Base-by-base conservation (phyloP, 805 yeast species). In the Dipodascus geniculatus region DNA sequence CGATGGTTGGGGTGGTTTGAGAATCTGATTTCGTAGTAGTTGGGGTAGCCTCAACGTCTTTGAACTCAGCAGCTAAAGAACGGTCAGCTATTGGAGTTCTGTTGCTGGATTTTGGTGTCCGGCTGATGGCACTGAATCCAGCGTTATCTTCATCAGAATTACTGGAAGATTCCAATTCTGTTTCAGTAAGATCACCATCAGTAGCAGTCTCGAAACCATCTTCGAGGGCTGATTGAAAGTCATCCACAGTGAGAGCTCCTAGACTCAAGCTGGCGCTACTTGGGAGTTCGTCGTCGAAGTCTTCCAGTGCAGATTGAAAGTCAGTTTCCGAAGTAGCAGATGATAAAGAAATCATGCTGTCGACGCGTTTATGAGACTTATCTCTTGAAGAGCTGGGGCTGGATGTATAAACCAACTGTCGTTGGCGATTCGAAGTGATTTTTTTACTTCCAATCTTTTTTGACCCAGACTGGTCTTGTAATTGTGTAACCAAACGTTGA, bases 401-500 rank as follows among this genome's bases (percentile, higher is more conserved):
- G 11, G 44, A 38, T 6, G 44, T n/a, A n/a, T 38, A 38, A 6
- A 38, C 14, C 44, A 17, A 6, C 8, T 38, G 17, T 38, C 44
- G 44, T 6, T 14, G 20, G 6, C 20, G 20, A n/a, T n/a, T 38
- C 8, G 20, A 3, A 6, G 44, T 17, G 14, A 38, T 14, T 16
- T 38, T 38, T n/a, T 17, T 38, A 28, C 33, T 11, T n/a, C 20
- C 48, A 20, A 48, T 35, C n/a, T 49, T 48, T 19, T 22, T 17
- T 3, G 49, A 31, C 19, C 62, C 64, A 23, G 61, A 53, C 51
- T 61, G 63, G 9, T 55, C 59, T 49, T 63, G 57, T 2, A 62
- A 53, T 22, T 66, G 65, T 3, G 61, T 49, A 1, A 66, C 53
- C 50, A 55, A 58, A 2, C 67, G 59, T 49, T 68, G 65, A 48